A percentile compares a stretch with the other conserved stretches of the same genome.
These are phyloP conservation scores for Metschnikowia chrysomelidarum DNA, from an alignment of 805 yeast species.

Conservation along the genomic window DNA sequence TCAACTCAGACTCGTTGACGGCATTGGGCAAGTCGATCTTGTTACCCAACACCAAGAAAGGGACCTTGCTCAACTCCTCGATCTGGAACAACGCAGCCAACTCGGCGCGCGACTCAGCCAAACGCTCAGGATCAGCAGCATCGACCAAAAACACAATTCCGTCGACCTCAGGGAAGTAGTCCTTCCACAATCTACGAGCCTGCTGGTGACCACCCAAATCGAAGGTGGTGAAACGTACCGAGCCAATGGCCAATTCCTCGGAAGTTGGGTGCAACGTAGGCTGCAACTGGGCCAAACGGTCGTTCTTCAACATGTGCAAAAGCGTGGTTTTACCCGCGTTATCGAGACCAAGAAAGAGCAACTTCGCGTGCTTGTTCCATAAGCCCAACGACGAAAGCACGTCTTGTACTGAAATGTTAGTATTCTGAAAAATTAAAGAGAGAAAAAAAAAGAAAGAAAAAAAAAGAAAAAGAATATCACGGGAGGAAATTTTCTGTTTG, in stretches of 20 bases:
- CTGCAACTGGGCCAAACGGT: slow-evolving; percentile 94
- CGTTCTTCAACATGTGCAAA: slow-evolving; percentile 64
- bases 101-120: slow-evolving; percentile 92
- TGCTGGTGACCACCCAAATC: slow-evolving; percentile 98
- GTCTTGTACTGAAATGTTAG: slow-evolving; percentile 40
- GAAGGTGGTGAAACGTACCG: slow-evolving; percentile 94
- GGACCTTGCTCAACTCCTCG: slow-evolving; percentile 86
- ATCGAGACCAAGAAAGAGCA: slow-evolving; percentile 46
- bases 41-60: slow-evolving; percentile 92
- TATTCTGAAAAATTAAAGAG: too few relatives aligned
- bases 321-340: slow-evolving; percentile 49
- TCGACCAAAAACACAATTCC: slow-evolving; percentile 96
- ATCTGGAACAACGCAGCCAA: slow-evolving; percentile 89
- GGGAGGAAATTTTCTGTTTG: too few relatives aligned
- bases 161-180: slow-evolving; percentile 98
- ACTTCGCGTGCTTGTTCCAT: slow-evolving; percentile 49
- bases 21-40: slow-evolving; percentile 94
- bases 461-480: too few relatives aligned
- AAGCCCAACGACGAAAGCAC: slow-evolving; percentile 45
- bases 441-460: too few relatives aligned
- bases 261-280: slow-evolving; percentile 99
- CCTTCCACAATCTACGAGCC: slow-evolving; percentile 99
- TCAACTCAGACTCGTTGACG: slow-evolving; percentile 90
- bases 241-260: slow-evolving; percentile 95
- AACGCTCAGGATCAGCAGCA: slow-evolving; percentile 94